Conservation (phyloP, 2,329 filamentous ascomycete species). For the Mycocentrospora acerina region DNA sequence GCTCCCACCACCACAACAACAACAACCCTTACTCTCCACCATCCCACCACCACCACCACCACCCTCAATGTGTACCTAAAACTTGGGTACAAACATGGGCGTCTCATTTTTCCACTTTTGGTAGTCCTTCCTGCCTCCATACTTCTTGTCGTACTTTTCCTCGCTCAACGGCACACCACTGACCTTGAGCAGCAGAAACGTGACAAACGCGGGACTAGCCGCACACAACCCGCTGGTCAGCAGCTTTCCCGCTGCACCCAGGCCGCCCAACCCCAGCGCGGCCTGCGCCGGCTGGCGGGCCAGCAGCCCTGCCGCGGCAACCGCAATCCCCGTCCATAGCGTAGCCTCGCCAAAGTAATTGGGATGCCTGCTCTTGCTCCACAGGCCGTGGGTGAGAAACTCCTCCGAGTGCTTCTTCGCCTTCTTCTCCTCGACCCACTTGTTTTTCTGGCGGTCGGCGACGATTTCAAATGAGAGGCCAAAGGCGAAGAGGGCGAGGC, state of each 20-base stretch:
- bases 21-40: too few species aligned
- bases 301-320: constrained; percentile 59
- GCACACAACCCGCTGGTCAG: constrained; percentile 55
- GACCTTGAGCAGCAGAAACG: constrained; percentile 64
- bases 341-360: constrained; percentile 74
- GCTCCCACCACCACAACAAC: too few species aligned
- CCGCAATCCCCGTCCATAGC: constrained; percentile 68
- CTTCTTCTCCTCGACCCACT: constrained; percentile 63
- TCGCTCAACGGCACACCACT: constrained; percentile 67
- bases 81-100: constrained; percentile 64
- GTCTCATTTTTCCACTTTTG: constrained; percentile 68
- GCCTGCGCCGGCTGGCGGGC: constrained; percentile 55
- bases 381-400: constrained; percentile 65
- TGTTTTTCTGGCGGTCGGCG: constrained; percentile 65
- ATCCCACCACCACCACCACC: too few species aligned
- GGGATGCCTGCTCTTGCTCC: constrained; percentile 62
- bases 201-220: constrained; percentile 65
- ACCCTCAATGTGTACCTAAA: too few species aligned
- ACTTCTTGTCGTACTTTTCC: constrained; percentile 67
- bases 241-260: constrained; percentile 43
- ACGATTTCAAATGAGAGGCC: constrained; percentile 63
- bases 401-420: constrained; percentile 67
- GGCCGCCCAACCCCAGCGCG: constrained; percentile 57
- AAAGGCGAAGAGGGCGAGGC: constrained; percentile 58
- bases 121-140: constrained; percentile 65